phyloP scores from a whole-genome alignment of 495 filamentous ascomycete species.

The Acidiella bohemica region DNA sequence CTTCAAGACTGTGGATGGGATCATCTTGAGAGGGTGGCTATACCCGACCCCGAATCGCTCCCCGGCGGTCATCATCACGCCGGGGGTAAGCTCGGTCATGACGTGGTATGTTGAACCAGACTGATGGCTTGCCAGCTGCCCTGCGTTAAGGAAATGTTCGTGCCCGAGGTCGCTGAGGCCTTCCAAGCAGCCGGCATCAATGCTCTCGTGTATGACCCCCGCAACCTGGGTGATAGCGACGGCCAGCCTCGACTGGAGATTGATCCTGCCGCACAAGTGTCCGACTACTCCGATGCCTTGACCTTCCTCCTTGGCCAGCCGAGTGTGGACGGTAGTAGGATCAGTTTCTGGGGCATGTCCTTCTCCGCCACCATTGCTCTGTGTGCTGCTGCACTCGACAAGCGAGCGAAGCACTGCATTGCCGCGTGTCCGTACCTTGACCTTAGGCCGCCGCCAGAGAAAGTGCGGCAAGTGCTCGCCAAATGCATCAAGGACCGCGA shows the following conservation, averaged over 20 bases:
- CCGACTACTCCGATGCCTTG: conserved; percentile 27
- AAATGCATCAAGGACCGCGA: no score
- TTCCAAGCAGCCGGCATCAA: conserved; percentile 23
- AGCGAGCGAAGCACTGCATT: no score
- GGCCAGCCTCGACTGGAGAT: conserved; percentile 26
- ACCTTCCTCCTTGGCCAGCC: conserved; percentile 19
- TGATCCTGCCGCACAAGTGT: conserved; percentile 22
- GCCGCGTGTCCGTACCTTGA: no score
- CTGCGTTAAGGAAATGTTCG: conserved; percentile 23
- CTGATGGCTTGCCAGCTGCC: conserved; percentile 24
- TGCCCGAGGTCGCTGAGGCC: conserved; percentile 20
- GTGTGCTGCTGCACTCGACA: no score
- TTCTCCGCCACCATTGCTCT: no score
- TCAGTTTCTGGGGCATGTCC: conserved; percentile 30
- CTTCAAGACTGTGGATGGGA: conserved; percentile 17
- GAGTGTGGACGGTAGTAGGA: conserved; percentile 23
- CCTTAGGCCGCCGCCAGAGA: no score
- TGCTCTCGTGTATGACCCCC: conserved; percentile 28
- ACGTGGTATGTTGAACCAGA: no score
- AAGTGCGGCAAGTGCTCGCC: no score
- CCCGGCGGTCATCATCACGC: no score
- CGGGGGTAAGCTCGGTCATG: conserved; percentile 19
- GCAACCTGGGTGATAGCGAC: conserved; percentile 23
- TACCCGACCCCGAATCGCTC: conserved; percentile 8
- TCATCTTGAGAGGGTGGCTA: conserved; percentile 19